Base-by-base conservation (phyloP, 2,329 filamentous ascomycete species). In the Corinectria fuckeliana region DNA sequence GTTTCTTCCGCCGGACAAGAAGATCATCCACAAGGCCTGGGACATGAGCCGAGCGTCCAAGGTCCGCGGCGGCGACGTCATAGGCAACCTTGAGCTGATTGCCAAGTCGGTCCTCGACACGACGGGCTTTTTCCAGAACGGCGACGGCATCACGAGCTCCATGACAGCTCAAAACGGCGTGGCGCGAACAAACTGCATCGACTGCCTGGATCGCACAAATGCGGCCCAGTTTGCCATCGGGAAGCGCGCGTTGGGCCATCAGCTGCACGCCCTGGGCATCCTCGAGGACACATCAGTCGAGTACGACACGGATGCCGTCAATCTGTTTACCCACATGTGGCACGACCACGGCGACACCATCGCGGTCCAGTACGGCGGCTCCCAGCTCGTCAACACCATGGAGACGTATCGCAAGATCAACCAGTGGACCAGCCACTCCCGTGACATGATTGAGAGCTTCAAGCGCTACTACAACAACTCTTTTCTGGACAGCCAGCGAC, bases 381-480 rank as follows among this genome's bases (percentile, higher is more conserved):
- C 93, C 2, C 95, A 99, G 75, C 85, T 99, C 1, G 95, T 99
- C 69, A 99, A 99, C 74, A 99, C 95, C 0, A 98, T 99, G 93
- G 93, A 96, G 66, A 99, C 95, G 4, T 99, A 99, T 75, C 91
- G 95, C 57, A 98, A 98, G 77, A 96, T 97, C 74, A 98, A 98
- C 67, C 94, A 98, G 74, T 99, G 95, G 95, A 96, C 93, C 21
- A 97, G 92, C 69, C 93, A 97, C 75, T 97, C 94, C 2, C 86
- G 95, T 66, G 95, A 99, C 75, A 98, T 99, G 94, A 93, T 99
- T 20, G 95, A 99, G 78, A 97, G 92, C 74, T 97, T 99, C 81
- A 99, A 98, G 76, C 87, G 95, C 25, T 99, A 98, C 75, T 99
- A 99, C 76, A 97, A 98, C 78, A 99, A 99, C 72, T 96, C 94